Base-by-base conservation (phyloP, 768 basidiomycete genomes). In the Termitomyces heimii region DNA sequence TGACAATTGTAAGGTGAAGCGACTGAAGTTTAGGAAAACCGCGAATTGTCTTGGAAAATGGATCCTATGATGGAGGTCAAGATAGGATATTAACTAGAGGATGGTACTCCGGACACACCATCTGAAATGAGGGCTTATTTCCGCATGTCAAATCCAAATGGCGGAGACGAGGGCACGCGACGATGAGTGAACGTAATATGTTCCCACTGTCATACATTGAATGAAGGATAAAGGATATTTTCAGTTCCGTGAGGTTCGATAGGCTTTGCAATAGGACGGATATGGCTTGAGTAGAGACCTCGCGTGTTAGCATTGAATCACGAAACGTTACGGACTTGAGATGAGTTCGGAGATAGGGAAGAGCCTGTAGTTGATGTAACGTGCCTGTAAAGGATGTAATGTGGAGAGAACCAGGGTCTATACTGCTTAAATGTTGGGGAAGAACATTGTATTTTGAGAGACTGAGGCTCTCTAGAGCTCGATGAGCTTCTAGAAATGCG, bases 141-240 rank as follows among this genome's bases (percentile, higher is more conserved):
- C 78, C 76, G 65, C 85, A 88, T 16, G 83, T 82, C 42, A 91
- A 70, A 60, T 87, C 82, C 8, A 91, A 74, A 65, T 84, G 80
- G 34, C 72, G 75, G 37, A 91, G 74, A 53, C 78, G 77, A 12
- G 88, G 88, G 63, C 88, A 89, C 0, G 85, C 78, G 13, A 81
- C 71, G 53, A 83, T 81, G 56, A 91, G 77, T 4, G 85, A 83
- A 45, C 85, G 81, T 34, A 91, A 74, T 56, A 89, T 72, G 62
- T 83, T 83, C 28, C 82, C 84, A 63, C 85, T 85, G 62, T 91
- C 88, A 64, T 89, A 89, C 64, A 84, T 83, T 1, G 83, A 84
- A 63, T 89, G 85, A 50, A 90, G 77, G 39, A 81, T 78, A 65
- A 90, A 90, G 16, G 81, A 74, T 43, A 90, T 80, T 53, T 78